These are phyloP conservation scores for Aphanoascus verrucosus DNA, from an alignment of 2,329 filamentous ascomycete species.

Conservation along the genomic window DNA sequence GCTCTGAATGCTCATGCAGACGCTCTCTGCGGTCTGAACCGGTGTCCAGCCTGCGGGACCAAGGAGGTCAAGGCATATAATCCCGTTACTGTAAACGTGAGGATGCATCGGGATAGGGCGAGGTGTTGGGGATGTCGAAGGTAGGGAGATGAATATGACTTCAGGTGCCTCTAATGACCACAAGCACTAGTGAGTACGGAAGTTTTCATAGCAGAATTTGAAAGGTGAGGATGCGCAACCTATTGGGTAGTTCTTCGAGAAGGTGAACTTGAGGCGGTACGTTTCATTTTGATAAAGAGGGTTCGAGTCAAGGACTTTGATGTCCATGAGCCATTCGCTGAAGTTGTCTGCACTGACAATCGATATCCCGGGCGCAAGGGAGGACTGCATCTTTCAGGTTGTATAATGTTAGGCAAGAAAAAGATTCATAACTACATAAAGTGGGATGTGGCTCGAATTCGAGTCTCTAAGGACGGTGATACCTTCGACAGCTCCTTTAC, in stretches of 20 bases:
- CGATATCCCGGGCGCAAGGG: slow-evolving; percentile 57
- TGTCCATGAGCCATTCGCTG: slow-evolving; percentile 85
- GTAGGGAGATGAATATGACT: slow-evolving; percentile 67
- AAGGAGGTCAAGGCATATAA: slow-evolving; percentile 92
- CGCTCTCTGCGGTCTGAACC: slow-evolving; percentile 91
- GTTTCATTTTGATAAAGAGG: slow-evolving; percentile 71
- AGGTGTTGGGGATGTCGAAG: slow-evolving; percentile 30
- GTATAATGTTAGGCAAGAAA: background rate
- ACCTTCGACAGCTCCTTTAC: slow-evolving; percentile 47
- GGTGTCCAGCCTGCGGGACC: slow-evolving; percentile 85
- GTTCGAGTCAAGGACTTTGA: slow-evolving; percentile 79
- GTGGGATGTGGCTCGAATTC: background rate
- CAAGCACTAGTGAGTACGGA: background rate
- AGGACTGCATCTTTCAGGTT: slow-evolving; percentile 42
- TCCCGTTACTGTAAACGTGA: slow-evolving; percentile 96
- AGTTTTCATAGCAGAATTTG: background rate
- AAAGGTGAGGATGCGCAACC: slow-evolving; percentile 44
- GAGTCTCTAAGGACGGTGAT: slow-evolving; percentile 14
- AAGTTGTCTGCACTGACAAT: slow-evolving; percentile 74
- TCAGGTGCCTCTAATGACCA: slow-evolving; percentile 67
- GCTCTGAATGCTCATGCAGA: slow-evolving; percentile 95
- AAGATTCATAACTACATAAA: background rate
- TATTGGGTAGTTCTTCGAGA: slow-evolving; percentile 77
- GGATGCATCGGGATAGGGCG: slow-evolving; percentile 81
- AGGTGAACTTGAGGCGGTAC: slow-evolving; percentile 80